These are phyloP conservation scores for Lophiostoma macrostomum DNA, from an alignment of 495 filamentous ascomycete species.

Conservation along the genomic window DNA sequence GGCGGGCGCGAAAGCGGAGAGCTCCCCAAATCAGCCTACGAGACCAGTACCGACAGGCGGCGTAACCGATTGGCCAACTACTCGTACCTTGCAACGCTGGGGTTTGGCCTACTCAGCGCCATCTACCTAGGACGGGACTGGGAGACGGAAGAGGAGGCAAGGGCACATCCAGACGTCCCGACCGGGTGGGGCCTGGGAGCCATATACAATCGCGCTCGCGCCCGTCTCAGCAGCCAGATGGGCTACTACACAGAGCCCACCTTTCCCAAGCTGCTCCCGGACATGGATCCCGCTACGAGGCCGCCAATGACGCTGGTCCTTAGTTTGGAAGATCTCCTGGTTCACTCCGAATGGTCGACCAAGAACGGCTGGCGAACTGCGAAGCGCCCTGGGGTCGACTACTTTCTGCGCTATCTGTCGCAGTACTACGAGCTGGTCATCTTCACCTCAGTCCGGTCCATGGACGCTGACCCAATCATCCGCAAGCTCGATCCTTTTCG, in stretches of 20 bases:
- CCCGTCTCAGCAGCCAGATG: constrained; percentile 67
- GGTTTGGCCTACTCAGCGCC: constrained; percentile 51
- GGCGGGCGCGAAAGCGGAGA: constrained; percentile 44
- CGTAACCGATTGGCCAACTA: constrained; percentile 67
- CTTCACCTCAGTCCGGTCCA: constrained; percentile 81
- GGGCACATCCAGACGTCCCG: constrained; percentile 63
- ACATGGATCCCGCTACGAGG: constrained; percentile 73
- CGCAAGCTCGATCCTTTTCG: constrained; percentile 94
- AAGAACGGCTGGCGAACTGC: constrained; percentile 95
- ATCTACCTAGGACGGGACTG: constrained; percentile 82
- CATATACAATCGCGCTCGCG: constrained; percentile 75
- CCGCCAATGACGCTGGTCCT: constrained; percentile 87
- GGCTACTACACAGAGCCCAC: constrained; percentile 95
- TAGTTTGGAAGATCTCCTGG: constrained; percentile 86
- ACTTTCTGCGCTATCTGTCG: constrained; percentile 92
- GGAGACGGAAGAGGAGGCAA: constrained; percentile 68
- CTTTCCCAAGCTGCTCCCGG: constrained; percentile 89
- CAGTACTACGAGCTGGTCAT: constrained; percentile 97
- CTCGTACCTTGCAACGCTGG: constrained; percentile 55
- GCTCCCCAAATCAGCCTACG: constrained; percentile 78
- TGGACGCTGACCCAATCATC: constrained; percentile 79
- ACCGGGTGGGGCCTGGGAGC: constrained; percentile 69
- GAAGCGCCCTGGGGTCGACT: constrained; percentile 93
- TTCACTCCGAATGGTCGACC: constrained; percentile 89
- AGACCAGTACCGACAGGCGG: constrained; percentile 82